These are phyloP conservation scores for Bryum argenteum DNA, from an alignment of 225 moss, liverwort and hornwort genomes.

Conservation along the genomic window DNA sequence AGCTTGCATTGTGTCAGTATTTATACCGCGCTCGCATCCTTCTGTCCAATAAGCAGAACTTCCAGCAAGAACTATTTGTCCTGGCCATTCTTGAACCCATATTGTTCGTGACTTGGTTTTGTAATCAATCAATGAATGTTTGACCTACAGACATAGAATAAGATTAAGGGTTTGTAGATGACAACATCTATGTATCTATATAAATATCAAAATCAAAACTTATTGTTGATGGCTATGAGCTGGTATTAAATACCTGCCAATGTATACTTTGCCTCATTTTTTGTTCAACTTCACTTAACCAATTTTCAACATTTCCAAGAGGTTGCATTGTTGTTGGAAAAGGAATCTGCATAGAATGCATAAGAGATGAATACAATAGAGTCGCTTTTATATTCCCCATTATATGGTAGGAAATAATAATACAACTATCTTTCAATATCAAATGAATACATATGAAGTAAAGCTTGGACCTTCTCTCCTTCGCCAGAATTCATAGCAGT, in stretches of 20 bases:
- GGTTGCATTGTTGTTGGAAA: constrained; percentile 80
- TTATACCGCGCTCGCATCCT: constrained; percentile 72
- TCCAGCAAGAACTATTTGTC: constrained; percentile 88
- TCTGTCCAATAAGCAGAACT: constrained; percentile 86
- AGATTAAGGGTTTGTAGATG: background rate
- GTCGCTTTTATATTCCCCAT: too few relatives aligned
- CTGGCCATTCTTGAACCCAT: constrained; percentile 92
- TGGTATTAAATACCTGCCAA: constrained; percentile 51
- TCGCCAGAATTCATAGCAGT: constrained; percentile 80
- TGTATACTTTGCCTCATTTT: constrained; percentile 82
- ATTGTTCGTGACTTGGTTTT: constrained; percentile 55
- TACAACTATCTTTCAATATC: too few relatives aligned
- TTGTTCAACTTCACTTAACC: constrained; percentile 77
- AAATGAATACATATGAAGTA: background rate
- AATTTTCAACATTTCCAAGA: constrained; percentile 83
- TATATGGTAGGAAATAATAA: too few relatives aligned
- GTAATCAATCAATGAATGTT: constrained; percentile 61
- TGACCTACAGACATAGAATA: constrained; percentile 39
- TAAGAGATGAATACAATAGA: too few relatives aligned
- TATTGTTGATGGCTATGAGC: background rate
- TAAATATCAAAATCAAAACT: background rate
- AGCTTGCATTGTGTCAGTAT: constrained; percentile 63
- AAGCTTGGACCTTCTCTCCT: constrained; percentile 68
- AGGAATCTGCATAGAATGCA: constrained; percentile 48
- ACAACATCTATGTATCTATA: background rate